A percentile compares a stretch with the other conserved stretches of the same genome.
phyloP scores from a whole-genome alignment of 225 moss, liverwort and hornwort species.

The Thuidium tamariscinum region DNA sequence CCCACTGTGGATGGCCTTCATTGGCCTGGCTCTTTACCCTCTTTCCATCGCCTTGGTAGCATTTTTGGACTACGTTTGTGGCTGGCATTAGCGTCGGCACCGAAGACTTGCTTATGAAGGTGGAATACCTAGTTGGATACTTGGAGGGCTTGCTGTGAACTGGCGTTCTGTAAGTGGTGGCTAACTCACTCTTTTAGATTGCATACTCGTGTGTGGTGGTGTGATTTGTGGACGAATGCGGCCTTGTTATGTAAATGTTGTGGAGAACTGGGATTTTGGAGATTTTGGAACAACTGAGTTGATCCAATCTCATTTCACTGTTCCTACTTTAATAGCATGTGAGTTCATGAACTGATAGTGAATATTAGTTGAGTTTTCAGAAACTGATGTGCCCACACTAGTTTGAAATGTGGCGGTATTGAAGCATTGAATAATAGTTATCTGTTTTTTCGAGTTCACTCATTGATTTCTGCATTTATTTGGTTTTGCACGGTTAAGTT shows the following conservation, averaged over 20 bases:
- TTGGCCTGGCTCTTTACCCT: slow-evolving; percentile 76
- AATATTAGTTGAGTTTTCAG: neutral
- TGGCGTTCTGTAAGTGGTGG: neutral
- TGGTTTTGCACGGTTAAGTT: neutral
- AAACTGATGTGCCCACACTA: neutral
- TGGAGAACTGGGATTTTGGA: neutral
- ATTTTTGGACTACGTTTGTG: slow-evolving; percentile 69
- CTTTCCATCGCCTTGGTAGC: slow-evolving; percentile 74
- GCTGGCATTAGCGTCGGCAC: slow-evolving; percentile 41
- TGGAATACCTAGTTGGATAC: neutral
- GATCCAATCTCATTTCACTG: neutral
- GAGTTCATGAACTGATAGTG: neutral
- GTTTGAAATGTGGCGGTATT: neutral
- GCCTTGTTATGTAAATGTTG: neutral
- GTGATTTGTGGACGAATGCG: neutral
- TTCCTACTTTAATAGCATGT: neutral
- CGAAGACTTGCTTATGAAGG: neutral
- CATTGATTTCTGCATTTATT: neutral
- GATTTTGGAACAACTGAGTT: neutral
- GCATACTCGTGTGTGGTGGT: neutral
- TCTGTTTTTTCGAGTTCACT: neutral
- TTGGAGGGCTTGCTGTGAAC: neutral
- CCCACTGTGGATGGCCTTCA: slow-evolving; percentile 76
- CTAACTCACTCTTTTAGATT: neutral
- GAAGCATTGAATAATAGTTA: neutral